Evolutionary conservation across 2,329 filamentous ascomycete genomes (phyloP).

Genomic region (Aspergillus fructus): DNA sequence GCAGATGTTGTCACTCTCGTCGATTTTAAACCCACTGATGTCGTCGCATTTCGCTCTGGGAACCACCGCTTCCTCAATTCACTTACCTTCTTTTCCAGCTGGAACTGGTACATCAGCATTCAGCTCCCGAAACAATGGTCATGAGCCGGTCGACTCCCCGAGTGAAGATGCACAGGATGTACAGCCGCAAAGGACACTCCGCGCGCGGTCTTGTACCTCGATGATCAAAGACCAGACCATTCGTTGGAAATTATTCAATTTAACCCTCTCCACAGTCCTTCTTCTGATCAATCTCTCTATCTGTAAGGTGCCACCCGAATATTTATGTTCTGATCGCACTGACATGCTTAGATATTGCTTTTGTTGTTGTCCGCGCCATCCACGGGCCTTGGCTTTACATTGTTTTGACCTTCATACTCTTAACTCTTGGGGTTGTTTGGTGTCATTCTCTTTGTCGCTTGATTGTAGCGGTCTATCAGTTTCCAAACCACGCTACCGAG

Average conservation of each 20-base stretch:
- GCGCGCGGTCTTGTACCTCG: slow-evolving; percentile 27
- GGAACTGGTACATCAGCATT: not conserved
- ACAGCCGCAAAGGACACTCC: slow-evolving; percentile 7
- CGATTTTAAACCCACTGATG: not conserved
- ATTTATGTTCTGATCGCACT: not conserved
- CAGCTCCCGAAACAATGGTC: not conserved
- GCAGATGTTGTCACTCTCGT: not conserved
- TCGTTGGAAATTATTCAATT: slow-evolving; percentile 58
- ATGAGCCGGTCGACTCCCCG: not conserved
- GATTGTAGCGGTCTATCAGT: slow-evolving; percentile 62
- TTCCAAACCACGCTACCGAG: slow-evolving; percentile 23
- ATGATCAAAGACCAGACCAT: slow-evolving; percentile 56
- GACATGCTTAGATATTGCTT: slow-evolving; percentile 62
- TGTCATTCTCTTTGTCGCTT: slow-evolving; percentile 74
- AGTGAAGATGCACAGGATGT: slow-evolving; percentile 8
- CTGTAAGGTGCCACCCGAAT: slow-evolving; percentile 54
- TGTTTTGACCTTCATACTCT: slow-evolving; percentile 73
- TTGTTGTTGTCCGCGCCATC: slow-evolving; percentile 65
- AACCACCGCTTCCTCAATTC: not conserved
- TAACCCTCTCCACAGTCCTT: slow-evolving; percentile 65
- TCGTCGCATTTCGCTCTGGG: not conserved
- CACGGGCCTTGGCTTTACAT: slow-evolving; percentile 73
- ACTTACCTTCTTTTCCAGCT: not conserved
- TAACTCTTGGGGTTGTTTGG: slow-evolving; percentile 75
- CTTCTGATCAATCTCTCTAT: slow-evolving; percentile 59